These are phyloP conservation scores for Spirogloea muscicola DNA, from an alignment of 139 green algal genomes.

Conservation along the genomic window DNA sequence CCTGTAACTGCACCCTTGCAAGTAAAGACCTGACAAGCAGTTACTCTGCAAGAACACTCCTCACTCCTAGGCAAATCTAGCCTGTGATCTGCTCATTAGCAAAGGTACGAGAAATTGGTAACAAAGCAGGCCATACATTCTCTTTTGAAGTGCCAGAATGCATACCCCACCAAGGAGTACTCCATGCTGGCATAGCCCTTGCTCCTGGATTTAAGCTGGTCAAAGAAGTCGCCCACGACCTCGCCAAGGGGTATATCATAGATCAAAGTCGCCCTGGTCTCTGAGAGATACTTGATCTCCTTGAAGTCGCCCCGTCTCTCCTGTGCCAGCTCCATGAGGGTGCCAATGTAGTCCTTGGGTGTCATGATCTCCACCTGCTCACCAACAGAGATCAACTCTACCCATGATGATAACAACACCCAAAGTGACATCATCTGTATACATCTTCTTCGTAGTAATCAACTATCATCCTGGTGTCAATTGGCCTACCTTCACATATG, in stretches of 20 bases:
- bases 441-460: not conserved
- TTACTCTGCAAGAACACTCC: no score
- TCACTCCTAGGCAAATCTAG: no score
- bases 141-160: no score
- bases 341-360: conserved; percentile 83
- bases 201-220: conserved; percentile 82
- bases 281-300: conserved; percentile 93
- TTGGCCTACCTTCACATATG: conserved; percentile 85
- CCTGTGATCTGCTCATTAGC: no score
- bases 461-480: not conserved
- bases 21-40: no score
- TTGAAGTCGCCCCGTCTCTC: conserved; percentile 77
- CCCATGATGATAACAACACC: not conserved
- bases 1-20: conserved; percentile 54
- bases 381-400: conserved; percentile 71
- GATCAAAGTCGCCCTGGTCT: conserved; percentile 73
- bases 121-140: no score
- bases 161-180: conserved; percentile 9
- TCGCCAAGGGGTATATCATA: conserved; percentile 92
- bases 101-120: no score
- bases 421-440: not conserved
- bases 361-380: conserved; percentile 47
- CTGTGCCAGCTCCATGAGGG: conserved; percentile 88
- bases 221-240: conserved; percentile 95
- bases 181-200: conserved; percentile 58